Evolutionary conservation across 2,329 filamentous ascomycete species (phyloP).

Genomic region (Alternaria solani): DNA sequence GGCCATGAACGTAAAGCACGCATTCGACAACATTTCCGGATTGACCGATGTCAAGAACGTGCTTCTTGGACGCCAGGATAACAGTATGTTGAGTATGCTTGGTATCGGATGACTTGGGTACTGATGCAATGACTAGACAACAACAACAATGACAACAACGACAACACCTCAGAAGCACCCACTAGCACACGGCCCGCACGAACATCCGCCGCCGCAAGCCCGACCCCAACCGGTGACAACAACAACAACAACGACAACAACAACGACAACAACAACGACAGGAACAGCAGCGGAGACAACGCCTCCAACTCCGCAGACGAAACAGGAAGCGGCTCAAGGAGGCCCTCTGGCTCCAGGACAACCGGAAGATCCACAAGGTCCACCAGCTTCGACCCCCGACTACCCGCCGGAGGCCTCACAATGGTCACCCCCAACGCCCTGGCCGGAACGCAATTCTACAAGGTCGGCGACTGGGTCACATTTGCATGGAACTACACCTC

Average conservation of each 20-base stretch:
- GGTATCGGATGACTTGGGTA: neutral
- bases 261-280: conserved; percentile 22
- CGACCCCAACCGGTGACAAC: conserved; percentile 20
- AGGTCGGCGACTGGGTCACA: conserved; percentile 68
- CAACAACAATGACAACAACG: conserved; percentile 8
- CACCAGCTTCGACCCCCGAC: conserved; percentile 59
- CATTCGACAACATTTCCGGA: conserved; percentile 43
- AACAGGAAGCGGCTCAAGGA: conserved; percentile 31
- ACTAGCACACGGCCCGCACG: conserved; percentile 19
- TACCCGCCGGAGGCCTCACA: conserved; percentile 66
- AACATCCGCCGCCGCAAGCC: conserved; percentile 14
- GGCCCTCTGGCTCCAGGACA: conserved; percentile 30
- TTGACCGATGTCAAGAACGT: conserved; percentile 38
- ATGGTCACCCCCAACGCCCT: conserved; percentile 66
- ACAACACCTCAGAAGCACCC: conserved; percentile 25
- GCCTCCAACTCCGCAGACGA: conserved; percentile 23
- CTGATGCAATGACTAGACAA: conserved; percentile 9
- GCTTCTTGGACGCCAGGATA: conserved; percentile 43
- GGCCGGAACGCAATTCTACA: conserved; percentile 66
- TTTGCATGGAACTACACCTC: conserved; percentile 76
- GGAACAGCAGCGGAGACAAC: conserved; percentile 22
- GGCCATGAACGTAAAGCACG: conserved; percentile 45
- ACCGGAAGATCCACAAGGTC: conserved; percentile 29
- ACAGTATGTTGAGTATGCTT: conserved; percentile 25
- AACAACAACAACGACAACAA: conserved; percentile 11